phyloP scores from a whole-genome alignment of 169 alveolate species.

The Ichthyophthirius multifiliis region DNA sequence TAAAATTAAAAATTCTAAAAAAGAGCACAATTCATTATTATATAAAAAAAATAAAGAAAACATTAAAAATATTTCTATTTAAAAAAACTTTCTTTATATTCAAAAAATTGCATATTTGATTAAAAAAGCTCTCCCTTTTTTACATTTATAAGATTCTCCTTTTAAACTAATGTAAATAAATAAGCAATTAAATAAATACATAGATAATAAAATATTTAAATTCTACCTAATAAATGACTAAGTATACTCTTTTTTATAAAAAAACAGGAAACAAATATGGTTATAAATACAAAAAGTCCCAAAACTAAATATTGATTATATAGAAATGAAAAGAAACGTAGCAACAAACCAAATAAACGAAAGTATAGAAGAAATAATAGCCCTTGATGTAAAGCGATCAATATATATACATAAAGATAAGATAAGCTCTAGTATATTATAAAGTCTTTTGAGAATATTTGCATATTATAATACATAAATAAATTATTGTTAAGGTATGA shows the following conservation, averaged over 20 bases:
- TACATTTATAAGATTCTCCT: too few relatives aligned
- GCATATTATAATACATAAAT: constrained; percentile 22
- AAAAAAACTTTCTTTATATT: too few relatives aligned
- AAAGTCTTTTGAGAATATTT: constrained; percentile 30
- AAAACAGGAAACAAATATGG: not conserved
- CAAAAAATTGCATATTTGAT: too few relatives aligned
- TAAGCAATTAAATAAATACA: not conserved
- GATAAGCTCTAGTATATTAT: not conserved
- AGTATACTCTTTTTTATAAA: not conserved
- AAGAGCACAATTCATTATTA: too few relatives aligned
- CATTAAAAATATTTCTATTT: too few relatives aligned
- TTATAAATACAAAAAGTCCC: not conserved
- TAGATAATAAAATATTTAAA: constrained; percentile 6
- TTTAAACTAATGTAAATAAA: too few relatives aligned
- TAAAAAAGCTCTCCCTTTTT: too few relatives aligned
- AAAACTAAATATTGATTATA: not conserved
- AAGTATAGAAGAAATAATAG: constrained; percentile 14
- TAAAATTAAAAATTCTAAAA: too few relatives aligned
- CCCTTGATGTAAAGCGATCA: constrained; percentile 23
- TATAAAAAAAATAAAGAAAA: too few relatives aligned
- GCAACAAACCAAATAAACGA: constrained; percentile 1
- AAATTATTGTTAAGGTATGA: constrained; percentile 36
- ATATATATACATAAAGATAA: constrained; percentile 20
- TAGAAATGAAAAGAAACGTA: constrained; percentile 11
- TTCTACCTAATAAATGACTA: not conserved